Percentiles rank a stretch among this genome's conserved stretches.
Conservation (phyloP, 305 asterid genomes). For the Andrographis paniculata region DNA sequence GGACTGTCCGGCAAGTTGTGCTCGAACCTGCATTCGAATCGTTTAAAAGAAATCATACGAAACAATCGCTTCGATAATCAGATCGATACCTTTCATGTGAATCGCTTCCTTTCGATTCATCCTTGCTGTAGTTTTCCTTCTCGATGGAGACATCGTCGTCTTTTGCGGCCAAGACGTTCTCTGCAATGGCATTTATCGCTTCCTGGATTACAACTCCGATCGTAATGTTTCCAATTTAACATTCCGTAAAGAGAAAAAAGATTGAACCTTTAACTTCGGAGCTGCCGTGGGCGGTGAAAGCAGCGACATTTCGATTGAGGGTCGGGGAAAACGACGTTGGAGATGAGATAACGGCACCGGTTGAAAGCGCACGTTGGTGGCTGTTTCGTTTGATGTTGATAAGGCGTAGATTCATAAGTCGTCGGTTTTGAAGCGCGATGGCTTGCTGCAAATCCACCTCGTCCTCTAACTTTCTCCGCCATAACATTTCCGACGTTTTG, state of each 20-base stretch:
- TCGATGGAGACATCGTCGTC: constrained; percentile 24
- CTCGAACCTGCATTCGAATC: constrained; percentile 34
- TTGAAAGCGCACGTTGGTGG: constrained; percentile 53
- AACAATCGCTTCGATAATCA: not conserved
- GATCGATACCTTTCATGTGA: constrained; percentile 39
- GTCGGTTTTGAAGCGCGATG: constrained; percentile 55
- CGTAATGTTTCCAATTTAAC: not conserved
- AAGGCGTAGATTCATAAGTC: constrained; percentile 48
- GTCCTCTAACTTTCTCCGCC: constrained; percentile 56
- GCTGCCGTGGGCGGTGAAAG: constrained; percentile 25
- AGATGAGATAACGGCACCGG: constrained; percentile 38
- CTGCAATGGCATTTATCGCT: constrained; percentile 24
- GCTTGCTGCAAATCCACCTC: constrained; percentile 60
- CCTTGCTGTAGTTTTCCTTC: constrained; percentile 26
- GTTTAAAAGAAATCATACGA: not conserved
- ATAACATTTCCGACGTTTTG: constrained; percentile 42
- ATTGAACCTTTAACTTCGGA: constrained; percentile 31
- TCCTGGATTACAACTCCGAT: not conserved
- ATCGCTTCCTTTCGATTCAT: constrained; percentile 30
- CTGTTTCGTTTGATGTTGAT: constrained; percentile 48
- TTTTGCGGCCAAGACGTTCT: constrained; percentile 23
- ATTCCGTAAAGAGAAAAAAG: not conserved
- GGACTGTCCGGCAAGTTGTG: constrained; percentile 76
- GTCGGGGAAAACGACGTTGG: constrained; percentile 33
- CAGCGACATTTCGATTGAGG: constrained; percentile 23